A percentile compares a stretch with the other conserved stretches of the same genome.
phyloP scores from a whole-genome alignment of 371 early-diverging fungal species.

The Circinella umbellata region DNA sequence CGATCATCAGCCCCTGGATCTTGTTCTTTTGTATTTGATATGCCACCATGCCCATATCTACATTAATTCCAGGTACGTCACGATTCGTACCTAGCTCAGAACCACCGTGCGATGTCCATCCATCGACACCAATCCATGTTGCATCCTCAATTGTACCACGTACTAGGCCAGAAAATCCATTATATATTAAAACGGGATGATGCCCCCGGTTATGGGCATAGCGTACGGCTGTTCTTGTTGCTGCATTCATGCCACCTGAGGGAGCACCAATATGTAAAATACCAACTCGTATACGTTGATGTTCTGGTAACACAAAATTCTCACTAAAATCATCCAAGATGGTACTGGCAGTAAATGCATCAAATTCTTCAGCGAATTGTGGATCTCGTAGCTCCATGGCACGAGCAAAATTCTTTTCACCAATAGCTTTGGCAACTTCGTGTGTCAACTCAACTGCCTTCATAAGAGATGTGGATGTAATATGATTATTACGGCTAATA shows the following conservation, averaged over 20 bases:
- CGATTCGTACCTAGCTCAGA: constrained; percentile 96
- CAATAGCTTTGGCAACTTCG: constrained; percentile 78
- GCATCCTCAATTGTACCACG: constrained; percentile 79
- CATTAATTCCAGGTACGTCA: constrained; percentile 78
- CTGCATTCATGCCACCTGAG: constrained; percentile 64
- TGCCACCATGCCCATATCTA: constrained; percentile 80
- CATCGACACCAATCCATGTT: constrained; percentile 86
- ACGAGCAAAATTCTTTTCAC: constrained; percentile 74
- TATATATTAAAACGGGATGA: constrained; percentile 78
- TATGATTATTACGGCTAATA: constrained; percentile 84
- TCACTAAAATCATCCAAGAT: constrained; percentile 30
- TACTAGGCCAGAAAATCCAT: constrained; percentile 95
- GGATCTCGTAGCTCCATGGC: constrained; percentile 90
- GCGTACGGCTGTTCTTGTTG: constrained; percentile 69
- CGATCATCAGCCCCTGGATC: constrained; percentile 88
- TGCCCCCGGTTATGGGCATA: constrained; percentile 86
- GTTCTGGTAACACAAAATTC: constrained; percentile 21
- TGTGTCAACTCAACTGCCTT: constrained; percentile 81
- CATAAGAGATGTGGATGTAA: constrained; percentile 81
- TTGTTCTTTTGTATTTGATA: constrained; percentile 89
- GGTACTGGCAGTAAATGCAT: constrained; percentile 37
- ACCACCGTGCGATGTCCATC: constrained; percentile 95
- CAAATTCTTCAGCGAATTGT: constrained; percentile 65
- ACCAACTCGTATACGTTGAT: constrained; percentile 78
- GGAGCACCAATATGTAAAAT: constrained; percentile 95